Base-by-base conservation (phyloP, 257 asterid genomes). In the Dorcoceras hygrometricum region DNA sequence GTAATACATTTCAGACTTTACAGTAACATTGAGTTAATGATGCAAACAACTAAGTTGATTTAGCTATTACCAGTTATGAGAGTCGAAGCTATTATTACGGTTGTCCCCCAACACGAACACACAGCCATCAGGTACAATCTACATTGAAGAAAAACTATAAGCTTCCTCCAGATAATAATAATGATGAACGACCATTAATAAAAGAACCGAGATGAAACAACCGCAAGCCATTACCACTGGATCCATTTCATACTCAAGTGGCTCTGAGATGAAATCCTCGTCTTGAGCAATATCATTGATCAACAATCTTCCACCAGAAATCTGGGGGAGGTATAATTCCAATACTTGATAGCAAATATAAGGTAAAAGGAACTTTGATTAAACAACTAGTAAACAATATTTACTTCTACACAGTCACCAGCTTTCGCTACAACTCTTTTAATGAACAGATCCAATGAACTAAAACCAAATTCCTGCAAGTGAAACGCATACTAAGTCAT, bases 91-190 rank as follows among this genome's bases (percentile, higher is more conserved):
- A 72, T 88, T 86, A 71, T 93, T 93, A 48, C 99, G 96, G 65
- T 93, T 93, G 89, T 93, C 97, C 59, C 99, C 99, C 86, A 93
- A 71, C 68, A 93, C 99, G 60, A 88, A 93, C 66, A 93, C 99
- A 58, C 70, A 85, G 71, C 95, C 97, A 56, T 88, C 95, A 2
- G 99, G 99, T 46, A 93, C 92, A 71, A 86, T 77, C 98, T 91
- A 78, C 48, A 71, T 25, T 70, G 59, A 71, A 73, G 6, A 61
- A 51, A 62, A 65, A 36, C 56, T 32, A 20, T 63, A 55, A 68
- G 62, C 31, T 68, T 68, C 63, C 39, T 28, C 53, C 65, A 9
- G 20, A 32, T 63, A 18, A 18, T 18, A 67, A 25, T n/a, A 10
- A n/a, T n/a, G 69, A 56, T 8, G 51, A 60, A 6, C 31, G 64